A percentile compares a stretch with the other conserved stretches of the same genome.
phyloP scores from a whole-genome alignment of 108 stramenopile genomes.

The Cyclotella choctawhatcheeana region DNA sequence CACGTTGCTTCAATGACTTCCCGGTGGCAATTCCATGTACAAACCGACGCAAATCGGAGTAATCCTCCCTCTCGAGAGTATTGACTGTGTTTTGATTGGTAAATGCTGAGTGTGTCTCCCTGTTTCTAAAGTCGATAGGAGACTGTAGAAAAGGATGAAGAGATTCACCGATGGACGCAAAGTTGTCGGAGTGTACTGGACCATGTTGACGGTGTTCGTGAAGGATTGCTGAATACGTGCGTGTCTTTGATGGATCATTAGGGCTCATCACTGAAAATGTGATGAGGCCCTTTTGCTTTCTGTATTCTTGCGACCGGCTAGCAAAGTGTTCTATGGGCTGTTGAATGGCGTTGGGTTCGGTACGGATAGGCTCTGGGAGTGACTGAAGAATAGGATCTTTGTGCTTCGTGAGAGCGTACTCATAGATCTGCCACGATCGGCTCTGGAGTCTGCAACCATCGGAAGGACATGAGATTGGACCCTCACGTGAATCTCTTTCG shows the following conservation, averaged over 20 bases:
- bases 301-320: not conserved
- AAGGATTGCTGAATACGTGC: not conserved
- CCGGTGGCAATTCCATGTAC: not conserved
- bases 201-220: not conserved
- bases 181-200: not conserved
- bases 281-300: not conserved
- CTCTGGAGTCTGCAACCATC: not conserved
- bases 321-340: constrained; percentile 1
- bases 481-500: not conserved
- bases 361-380: too few species aligned
- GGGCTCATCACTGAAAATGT: not conserved
- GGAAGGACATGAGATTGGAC: not conserved
- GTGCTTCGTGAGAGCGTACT: not conserved
- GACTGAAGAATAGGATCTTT: not conserved
- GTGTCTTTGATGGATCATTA: not conserved
- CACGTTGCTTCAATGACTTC: not conserved
- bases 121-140: not conserved
- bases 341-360: not conserved
- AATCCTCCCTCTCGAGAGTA: not conserved
- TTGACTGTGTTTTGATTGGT: not conserved
- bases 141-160: not conserved
- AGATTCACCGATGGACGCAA: not conserved
- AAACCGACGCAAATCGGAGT: not conserved
- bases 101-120: not conserved
- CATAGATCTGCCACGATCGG: not conserved